These are phyloP conservation scores for Lentinula detonsa DNA, from an alignment of 768 basidiomycete genomes.

Conservation along the genomic window DNA sequence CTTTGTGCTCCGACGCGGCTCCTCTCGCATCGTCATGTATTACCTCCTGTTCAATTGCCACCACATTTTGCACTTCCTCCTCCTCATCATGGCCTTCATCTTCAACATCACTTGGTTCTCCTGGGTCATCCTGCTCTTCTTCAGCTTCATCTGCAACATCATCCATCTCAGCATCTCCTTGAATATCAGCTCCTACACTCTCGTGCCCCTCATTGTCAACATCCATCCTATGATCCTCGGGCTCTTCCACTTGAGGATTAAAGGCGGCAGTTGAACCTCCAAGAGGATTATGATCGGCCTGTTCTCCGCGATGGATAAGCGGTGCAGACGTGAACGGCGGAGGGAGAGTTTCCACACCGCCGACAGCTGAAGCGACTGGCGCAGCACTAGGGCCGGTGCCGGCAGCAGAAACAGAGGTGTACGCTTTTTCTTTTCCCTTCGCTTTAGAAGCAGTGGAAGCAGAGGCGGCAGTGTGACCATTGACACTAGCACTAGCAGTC, in stretches of 20 bases:
- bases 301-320: conserved; percentile 8
- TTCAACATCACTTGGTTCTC: conserved; percentile 23
- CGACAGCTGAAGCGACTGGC: not conserved
- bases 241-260: conserved; percentile 20
- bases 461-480: conserved; percentile 9
- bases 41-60: conserved; percentile 41
- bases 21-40: conserved; percentile 25
- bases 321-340: conserved; percentile 26
- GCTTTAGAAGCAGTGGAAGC: conserved; percentile 9
- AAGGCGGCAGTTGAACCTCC: conserved; percentile 22
- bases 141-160: conserved; percentile 25
- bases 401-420: conserved; percentile 3
- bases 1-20: not conserved
- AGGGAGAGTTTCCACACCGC: conserved; percentile 14
- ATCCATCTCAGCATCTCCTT: conserved; percentile 17
- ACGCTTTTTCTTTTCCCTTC: conserved; percentile 32
- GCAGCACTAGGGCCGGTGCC: not conserved
- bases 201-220: conserved; percentile 14
- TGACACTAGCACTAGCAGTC: conserved; percentile 7
- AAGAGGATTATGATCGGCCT: not conserved
- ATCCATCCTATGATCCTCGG: conserved; percentile 17
- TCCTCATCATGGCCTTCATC: conserved; percentile 26
- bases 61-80: conserved; percentile 32
- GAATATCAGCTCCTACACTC: conserved; percentile 26
- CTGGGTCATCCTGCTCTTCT: conserved; percentile 11